These are phyloP conservation scores for Curvularia sp. DNA, from an alignment of 2,329 filamentous ascomycete genomes.

Conservation along the genomic window DNA sequence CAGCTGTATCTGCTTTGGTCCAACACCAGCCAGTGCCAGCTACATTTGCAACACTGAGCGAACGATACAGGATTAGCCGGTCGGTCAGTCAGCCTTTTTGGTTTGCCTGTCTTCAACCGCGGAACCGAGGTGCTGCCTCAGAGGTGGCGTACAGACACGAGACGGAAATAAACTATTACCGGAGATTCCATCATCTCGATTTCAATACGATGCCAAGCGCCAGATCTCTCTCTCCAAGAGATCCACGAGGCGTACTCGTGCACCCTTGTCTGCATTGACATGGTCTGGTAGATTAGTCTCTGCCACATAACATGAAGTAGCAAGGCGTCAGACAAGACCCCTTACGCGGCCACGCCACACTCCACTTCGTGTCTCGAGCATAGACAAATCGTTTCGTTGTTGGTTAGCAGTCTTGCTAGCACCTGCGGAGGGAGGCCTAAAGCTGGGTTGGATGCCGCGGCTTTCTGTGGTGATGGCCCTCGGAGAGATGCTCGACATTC, in stretches of 20 bases:
- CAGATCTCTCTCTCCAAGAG: not conserved
- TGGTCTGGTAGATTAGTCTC: not conserved
- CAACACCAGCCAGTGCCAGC: not conserved
- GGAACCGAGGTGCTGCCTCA: not conserved
- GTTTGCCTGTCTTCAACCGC: not conserved
- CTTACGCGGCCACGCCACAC: not conserved
- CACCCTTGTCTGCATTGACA: not conserved
- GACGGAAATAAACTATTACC: not conserved
- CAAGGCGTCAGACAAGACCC: not conserved
- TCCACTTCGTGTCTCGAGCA: not conserved
- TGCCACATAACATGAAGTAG: not conserved
- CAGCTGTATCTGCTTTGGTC: not conserved
- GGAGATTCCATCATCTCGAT: not conserved
- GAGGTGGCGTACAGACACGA: not conserved
- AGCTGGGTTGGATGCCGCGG: not conserved
- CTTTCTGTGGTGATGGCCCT: not conserved
- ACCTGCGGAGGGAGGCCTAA: not conserved
- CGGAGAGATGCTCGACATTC: not conserved
- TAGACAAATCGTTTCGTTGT: not conserved
- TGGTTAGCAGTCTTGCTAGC: not conserved
- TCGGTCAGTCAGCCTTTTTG: conserved; percentile 20
- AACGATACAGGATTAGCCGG: conserved; percentile 25
- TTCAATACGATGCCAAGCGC: not conserved
- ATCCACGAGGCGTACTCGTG: not conserved
- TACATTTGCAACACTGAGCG: conserved; percentile 2